Conservation (phyloP, 176 grass and related monocot species). For the Stipa capillata region DNA sequence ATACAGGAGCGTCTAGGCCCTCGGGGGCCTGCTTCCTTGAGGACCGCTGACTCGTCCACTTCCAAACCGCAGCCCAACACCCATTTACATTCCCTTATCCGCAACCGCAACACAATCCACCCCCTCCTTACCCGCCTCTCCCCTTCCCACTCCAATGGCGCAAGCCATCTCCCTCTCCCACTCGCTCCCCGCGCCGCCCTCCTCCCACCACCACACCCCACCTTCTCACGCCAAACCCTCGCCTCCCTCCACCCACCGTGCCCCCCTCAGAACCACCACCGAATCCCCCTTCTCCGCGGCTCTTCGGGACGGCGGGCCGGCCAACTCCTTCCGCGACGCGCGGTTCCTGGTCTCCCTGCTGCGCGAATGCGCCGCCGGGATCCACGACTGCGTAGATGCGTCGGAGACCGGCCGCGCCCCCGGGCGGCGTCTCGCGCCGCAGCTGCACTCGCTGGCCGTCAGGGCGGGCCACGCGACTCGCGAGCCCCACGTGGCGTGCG, state of each 20-base stretch:
- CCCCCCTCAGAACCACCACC: constrained; percentile 11
- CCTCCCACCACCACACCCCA: constrained; percentile 12
- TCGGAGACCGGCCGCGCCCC: not conserved
- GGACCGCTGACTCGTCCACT: no score
- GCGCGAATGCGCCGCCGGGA: constrained; percentile 32
- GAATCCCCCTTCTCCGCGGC: constrained; percentile 10
- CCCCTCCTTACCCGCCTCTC: no score
- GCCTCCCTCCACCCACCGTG: not conserved
- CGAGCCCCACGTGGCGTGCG: constrained; percentile 55
- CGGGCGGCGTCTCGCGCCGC: constrained; percentile 29
- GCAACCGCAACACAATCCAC: no score
- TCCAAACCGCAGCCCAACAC: no score
- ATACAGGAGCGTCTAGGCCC: no score
- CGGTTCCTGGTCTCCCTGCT: constrained; percentile 40
- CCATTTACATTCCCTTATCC: not conserved
- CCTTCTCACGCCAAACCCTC: constrained; percentile 7
- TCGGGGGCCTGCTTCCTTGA: no score
- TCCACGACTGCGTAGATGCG: no score
- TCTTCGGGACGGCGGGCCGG: constrained; percentile 19
- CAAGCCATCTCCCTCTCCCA: constrained; percentile 52
- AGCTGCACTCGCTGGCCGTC: constrained; percentile 49
- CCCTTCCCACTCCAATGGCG: constrained; percentile 42
- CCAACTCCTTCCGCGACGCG: constrained; percentile 25
- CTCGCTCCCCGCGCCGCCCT: constrained; percentile 24
- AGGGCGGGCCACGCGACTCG: constrained; percentile 28